phyloP scores from a whole-genome alignment of 176 grass and related monocot genomes.

The Neostapfia colusana region DNA sequence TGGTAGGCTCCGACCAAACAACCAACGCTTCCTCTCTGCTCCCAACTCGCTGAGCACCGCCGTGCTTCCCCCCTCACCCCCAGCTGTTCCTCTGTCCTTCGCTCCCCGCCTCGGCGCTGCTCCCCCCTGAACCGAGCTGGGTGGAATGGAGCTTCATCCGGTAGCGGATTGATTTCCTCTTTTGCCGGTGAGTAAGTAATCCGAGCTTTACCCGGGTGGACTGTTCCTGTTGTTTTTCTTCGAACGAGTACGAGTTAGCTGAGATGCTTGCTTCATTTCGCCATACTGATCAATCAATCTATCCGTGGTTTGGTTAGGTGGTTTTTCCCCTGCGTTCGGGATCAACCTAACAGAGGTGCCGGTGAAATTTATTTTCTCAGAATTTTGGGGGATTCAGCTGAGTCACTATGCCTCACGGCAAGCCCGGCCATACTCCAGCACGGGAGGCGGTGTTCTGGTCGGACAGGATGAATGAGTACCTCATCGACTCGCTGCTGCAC shows the following conservation, averaged over 20 bases:
- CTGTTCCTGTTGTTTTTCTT: not conserved
- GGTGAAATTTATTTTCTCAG: not conserved
- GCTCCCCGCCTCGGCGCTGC: not conserved
- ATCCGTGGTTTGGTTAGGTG: not conserved
- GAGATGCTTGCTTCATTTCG: not conserved
- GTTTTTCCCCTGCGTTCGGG: not conserved
- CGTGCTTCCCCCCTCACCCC: not conserved
- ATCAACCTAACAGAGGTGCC: not conserved
- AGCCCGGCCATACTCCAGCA: constrained; percentile 8
- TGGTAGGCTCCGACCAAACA: not conserved
- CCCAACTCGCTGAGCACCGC: not conserved
- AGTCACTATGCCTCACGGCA: not conserved
- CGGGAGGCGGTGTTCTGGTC: constrained; percentile 51
- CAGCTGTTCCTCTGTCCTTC: not conserved
- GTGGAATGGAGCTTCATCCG: not conserved
- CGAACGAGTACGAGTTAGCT: not conserved
- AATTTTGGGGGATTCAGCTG: not conserved
- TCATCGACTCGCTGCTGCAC: constrained; percentile 44
- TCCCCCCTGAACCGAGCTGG: not conserved
- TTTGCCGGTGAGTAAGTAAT: not conserved
- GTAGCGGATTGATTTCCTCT: not conserved
- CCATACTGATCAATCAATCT: not conserved
- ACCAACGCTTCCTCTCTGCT: not conserved
- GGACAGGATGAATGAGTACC: constrained; percentile 43
- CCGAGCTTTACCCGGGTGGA: not conserved